Evolutionary conservation across 345 rosid species (phyloP).

Genomic region (Gossypium arboreum): DNA sequence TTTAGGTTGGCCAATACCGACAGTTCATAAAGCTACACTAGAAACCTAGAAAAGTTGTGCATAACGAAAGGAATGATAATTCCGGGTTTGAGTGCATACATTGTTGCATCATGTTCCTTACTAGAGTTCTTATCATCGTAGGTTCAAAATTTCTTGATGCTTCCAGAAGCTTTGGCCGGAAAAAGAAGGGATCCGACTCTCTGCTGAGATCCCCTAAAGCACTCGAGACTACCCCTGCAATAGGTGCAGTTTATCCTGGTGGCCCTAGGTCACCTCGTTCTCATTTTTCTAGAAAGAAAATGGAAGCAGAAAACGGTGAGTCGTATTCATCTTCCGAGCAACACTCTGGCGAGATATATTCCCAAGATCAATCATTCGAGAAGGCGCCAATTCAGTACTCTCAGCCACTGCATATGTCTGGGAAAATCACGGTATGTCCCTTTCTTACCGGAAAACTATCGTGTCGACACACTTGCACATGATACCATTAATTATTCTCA

Average conservation of each 20-base stretch:
- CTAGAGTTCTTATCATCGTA: conserved; percentile 20
- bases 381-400: conserved; percentile 32
- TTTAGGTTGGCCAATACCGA: neutral
- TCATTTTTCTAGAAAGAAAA: conserved; percentile 25
- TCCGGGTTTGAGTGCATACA: neutral
- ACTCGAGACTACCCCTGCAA: conserved; percentile 20
- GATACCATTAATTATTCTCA: neutral
- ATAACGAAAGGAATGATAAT: neutral
- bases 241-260: conserved; percentile 23
- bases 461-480: neutral
- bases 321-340: conserved; percentile 42
- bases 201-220: conserved; percentile 40
- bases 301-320: conserved; percentile 25
- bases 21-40: no score
- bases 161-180: conserved; percentile 60
- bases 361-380: conserved; percentile 39
- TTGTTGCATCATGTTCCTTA: neutral
- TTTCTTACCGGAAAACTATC: neutral
- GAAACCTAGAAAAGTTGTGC: neutral
- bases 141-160: conserved; percentile 46
- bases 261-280: conserved; percentile 29
- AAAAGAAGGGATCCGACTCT: conserved; percentile 50
- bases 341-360: conserved; percentile 30
- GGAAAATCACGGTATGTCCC: conserved; percentile 17
- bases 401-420: conserved; percentile 28